A percentile compares a stretch with the other conserved stretches of the same genome.
These are phyloP conservation scores for Neoscytalidium dimidiatum DNA, from an alignment of 2,329 filamentous ascomycete species.

Conservation along the genomic window DNA sequence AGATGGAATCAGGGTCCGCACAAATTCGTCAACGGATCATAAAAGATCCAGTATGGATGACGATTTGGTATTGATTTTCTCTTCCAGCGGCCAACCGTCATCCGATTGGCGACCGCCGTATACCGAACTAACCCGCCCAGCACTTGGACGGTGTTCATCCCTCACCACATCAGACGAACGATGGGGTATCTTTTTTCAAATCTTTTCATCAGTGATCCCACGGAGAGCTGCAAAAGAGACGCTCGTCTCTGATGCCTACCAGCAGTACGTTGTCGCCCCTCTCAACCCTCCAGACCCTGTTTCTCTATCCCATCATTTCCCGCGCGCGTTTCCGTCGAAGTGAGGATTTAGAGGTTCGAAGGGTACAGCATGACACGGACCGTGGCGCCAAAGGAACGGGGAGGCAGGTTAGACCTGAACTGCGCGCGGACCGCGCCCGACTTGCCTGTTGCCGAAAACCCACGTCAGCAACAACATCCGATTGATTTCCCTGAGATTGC, in stretches of 20 bases:
- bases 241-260: not conserved
- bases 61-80: not conserved
- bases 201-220: not conserved
- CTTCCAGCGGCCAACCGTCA: not conserved
- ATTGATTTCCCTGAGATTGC: not conserved
- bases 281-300: not conserved
- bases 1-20: no score
- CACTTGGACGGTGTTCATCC: conserved; percentile 2
- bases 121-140: not conserved
- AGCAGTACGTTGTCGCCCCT: not conserved
- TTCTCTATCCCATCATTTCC: not conserved
- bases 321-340: not conserved
- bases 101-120: not conserved
- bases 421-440: conserved; percentile 96
- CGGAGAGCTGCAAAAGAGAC: not conserved
- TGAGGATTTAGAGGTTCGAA: conserved; percentile 81
- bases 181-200: conserved; percentile 6
- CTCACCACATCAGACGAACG: not conserved
- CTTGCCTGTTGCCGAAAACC: conserved; percentile 66
- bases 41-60: not conserved
- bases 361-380: conserved; percentile 98
- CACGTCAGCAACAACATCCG: not conserved
- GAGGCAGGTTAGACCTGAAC: conserved; percentile 93
- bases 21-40: no score
- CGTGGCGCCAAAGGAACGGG: conserved; percentile 73